Evolutionary conservation across 169 alveolate genomes (phyloP).

Genomic region (Plasmodium vivax): DNA sequence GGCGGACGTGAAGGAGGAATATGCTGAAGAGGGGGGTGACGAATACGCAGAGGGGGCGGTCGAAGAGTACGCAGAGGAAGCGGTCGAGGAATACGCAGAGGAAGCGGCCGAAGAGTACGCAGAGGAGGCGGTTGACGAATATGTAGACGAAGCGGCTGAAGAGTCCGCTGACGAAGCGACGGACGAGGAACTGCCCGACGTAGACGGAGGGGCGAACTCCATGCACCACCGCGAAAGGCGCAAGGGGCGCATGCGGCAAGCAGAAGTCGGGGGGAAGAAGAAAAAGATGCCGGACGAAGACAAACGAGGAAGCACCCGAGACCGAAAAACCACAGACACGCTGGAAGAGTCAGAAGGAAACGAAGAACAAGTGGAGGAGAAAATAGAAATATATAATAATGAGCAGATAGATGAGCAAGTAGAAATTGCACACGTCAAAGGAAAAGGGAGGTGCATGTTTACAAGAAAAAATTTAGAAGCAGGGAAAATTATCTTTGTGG

Average conservation of each 20-base stretch:
- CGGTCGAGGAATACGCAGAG: neutral
- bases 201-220: neutral
- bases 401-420: slow-evolving; percentile 80
- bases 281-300: neutral
- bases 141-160: neutral
- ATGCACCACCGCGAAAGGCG: neutral
- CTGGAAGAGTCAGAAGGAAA: slow-evolving; percentile 13
- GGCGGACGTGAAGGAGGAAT: slow-evolving; percentile 1
- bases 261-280: neutral
- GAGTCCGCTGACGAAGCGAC: neutral
- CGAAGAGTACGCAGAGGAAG: neutral
- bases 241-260: neutral
- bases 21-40: neutral
- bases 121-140: too few relatives aligned
- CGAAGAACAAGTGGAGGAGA: slow-evolving; percentile 64
- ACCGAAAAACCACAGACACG: neutral
- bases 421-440: slow-evolving; percentile 83
- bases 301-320: neutral
- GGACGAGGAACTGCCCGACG: neutral
- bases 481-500: slow-evolving; percentile 86
- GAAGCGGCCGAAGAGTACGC: neutral
- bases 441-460: slow-evolving; percentile 88
- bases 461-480: slow-evolving; percentile 83
- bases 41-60: neutral
- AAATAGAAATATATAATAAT: slow-evolving; percentile 57